Conservation (phyloP, 306 rosid species). For the Lupinus albus region DNA sequence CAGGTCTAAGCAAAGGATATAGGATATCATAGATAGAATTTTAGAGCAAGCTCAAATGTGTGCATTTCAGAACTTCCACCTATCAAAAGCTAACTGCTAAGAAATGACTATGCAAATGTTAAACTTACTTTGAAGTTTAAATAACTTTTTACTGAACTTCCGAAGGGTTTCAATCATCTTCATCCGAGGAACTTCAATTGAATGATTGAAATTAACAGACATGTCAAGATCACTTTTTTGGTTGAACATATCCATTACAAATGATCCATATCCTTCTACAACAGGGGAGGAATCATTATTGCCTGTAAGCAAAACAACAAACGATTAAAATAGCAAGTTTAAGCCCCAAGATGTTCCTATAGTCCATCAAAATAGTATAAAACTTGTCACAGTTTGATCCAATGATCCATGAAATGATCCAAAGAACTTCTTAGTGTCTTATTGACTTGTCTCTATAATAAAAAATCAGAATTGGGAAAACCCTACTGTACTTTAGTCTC, state of each 20-base stretch:
- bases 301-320: constrained; percentile 42
- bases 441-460: background rate
- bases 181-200: constrained; percentile 39
- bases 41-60: background rate
- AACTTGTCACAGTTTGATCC: constrained; percentile 18
- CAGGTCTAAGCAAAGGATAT: constrained; percentile 1
- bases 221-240: constrained; percentile 52
- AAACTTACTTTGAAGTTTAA: constrained; percentile 45
- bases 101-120: constrained; percentile 11
- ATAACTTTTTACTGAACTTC: constrained; percentile 41
- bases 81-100: constrained; percentile 11
- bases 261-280: constrained; percentile 57
- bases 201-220: constrained; percentile 46
- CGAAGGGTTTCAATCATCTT: constrained; percentile 44
- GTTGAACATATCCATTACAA: constrained; percentile 54
- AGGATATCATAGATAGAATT: constrained; percentile 14
- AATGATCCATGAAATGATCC: constrained; percentile 15
- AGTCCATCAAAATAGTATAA: constrained; percentile 22
- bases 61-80: constrained; percentile 2
- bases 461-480: constrained; percentile 3
- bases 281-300: constrained; percentile 34
- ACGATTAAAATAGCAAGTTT: constrained; percentile 2
- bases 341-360: background rate
- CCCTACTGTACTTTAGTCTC: constrained; percentile 8
- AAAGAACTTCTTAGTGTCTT: constrained; percentile 6